These are phyloP conservation scores for Magnusiomyces fungicola DNA, from an alignment of 1,139 yeast species.

Conservation along the genomic window DNA sequence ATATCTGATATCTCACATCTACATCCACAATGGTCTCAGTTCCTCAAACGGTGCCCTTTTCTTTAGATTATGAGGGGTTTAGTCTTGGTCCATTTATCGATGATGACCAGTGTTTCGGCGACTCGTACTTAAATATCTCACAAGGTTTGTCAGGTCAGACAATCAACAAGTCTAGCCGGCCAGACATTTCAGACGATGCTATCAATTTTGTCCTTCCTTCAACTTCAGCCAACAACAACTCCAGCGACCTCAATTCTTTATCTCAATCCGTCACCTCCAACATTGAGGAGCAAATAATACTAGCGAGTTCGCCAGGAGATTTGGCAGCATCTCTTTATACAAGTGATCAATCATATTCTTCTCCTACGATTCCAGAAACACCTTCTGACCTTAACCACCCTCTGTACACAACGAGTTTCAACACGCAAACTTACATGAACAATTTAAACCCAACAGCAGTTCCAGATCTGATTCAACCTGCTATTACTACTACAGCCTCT, in stretches of 20 bases:
- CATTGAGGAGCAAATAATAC: no score
- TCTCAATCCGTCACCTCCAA: no score
- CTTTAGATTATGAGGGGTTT: not conserved
- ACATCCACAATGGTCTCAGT: not conserved
- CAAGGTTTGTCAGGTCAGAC: no score
- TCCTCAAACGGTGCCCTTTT: not conserved
- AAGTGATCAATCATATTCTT: not conserved
- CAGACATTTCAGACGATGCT: no score
- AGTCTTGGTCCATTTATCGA: not conserved
- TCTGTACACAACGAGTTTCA: not conserved
- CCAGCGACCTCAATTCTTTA: no score
- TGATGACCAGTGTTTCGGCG: not conserved
- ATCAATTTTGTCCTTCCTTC: no score
- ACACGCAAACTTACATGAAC: not conserved
- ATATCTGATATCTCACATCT: no score
- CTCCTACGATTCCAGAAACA: not conserved
- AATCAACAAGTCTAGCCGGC: no score
- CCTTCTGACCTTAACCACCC: not conserved
- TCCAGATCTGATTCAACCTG: no score
- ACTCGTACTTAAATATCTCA: not conserved
- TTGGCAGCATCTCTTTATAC: not conserved
- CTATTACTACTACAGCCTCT: no score
- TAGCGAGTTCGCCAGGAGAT: conserved; percentile 1
- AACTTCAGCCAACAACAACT: no score
- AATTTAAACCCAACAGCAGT: no score